These are phyloP conservation scores for Leptographium wingfieldii DNA, from an alignment of 2,329 filamentous ascomycete genomes.

Conservation along the genomic window DNA sequence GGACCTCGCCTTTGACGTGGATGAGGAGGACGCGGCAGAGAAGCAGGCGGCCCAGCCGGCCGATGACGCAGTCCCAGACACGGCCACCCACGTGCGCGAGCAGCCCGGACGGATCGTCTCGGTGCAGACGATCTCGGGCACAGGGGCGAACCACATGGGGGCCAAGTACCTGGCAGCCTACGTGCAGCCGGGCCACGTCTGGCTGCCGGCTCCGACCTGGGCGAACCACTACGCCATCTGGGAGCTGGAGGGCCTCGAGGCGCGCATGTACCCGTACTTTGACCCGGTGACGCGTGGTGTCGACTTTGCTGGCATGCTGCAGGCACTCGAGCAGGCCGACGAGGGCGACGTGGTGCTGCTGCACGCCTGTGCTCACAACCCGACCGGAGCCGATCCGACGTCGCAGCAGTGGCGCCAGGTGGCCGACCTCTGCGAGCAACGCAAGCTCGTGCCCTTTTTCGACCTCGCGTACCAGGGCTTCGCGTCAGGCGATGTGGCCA, in stretches of 20 bases:
- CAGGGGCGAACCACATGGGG: slow-evolving; percentile 85
- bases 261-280: slow-evolving; percentile 88
- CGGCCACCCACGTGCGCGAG: background rate
- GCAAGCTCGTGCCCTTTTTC: slow-evolving; percentile 92
- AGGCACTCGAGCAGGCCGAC: slow-evolving; percentile 54
- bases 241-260: slow-evolving; percentile 66
- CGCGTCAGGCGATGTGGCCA: slow-evolving; percentile 73
- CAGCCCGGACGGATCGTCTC: slow-evolving; percentile 47
- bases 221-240: slow-evolving; percentile 99
- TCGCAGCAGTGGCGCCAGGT: slow-evolving; percentile 90
- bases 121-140: slow-evolving; percentile 91
- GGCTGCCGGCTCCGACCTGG: slow-evolving; percentile 93
- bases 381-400: slow-evolving; percentile 89
- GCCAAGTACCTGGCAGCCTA: slow-evolving; percentile 88
- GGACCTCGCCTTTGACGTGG: slow-evolving; percentile 70
- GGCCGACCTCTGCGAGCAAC: slow-evolving; percentile 59
- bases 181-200: slow-evolving; percentile 66
- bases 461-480: slow-evolving; percentile 97
- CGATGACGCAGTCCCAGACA: background rate
- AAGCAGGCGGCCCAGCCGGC: slow-evolving; percentile 43
- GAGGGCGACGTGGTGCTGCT: slow-evolving; percentile 72
- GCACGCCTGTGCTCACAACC: slow-evolving; percentile 95
- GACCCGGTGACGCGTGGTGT: slow-evolving; percentile 75
- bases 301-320: slow-evolving; percentile 80
- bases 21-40: slow-evolving; percentile 56